phyloP scores from a whole-genome alignment of 306 rosid species.

The Alnus glutinosa region DNA sequence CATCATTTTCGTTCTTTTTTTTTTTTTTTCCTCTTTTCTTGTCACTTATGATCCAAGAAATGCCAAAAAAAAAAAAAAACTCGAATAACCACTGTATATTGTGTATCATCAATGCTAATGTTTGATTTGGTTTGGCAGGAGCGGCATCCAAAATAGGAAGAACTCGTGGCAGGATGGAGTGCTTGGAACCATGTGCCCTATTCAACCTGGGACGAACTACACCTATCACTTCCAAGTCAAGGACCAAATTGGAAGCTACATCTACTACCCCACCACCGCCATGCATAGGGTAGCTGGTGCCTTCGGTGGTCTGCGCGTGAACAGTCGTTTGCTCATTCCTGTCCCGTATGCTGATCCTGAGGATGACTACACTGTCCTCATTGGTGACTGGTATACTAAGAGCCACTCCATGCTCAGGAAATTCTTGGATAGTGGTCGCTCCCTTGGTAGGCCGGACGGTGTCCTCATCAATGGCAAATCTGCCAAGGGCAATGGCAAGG shows the following conservation, averaged over 20 bases:
- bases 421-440: conserved; percentile 54
- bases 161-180: conserved; percentile 86
- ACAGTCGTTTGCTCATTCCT: conserved; percentile 70
- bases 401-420: conserved; percentile 50
- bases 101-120: background rate
- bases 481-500: conserved; percentile 55
- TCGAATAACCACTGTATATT: background rate
- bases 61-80: background rate
- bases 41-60: background rate
- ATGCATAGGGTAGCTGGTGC: conserved; percentile 71
- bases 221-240: conserved; percentile 75
- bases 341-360: conserved; percentile 82
- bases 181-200: conserved; percentile 77
- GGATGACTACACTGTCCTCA: conserved; percentile 77
- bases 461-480: conserved; percentile 69
- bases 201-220: conserved; percentile 59
- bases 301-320: conserved; percentile 64
- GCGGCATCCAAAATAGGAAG: conserved; percentile 76
- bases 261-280: conserved; percentile 61
- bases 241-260: conserved; percentile 80
- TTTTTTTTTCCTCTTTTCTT: background rate
- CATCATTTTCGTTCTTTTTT: background rate
- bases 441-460: conserved; percentile 61
- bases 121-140: conserved; percentile 33
- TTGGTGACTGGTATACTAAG: conserved; percentile 85